phyloP scores from a whole-genome alignment of 306 rosid genomes.

The Glycine soja region DNA sequence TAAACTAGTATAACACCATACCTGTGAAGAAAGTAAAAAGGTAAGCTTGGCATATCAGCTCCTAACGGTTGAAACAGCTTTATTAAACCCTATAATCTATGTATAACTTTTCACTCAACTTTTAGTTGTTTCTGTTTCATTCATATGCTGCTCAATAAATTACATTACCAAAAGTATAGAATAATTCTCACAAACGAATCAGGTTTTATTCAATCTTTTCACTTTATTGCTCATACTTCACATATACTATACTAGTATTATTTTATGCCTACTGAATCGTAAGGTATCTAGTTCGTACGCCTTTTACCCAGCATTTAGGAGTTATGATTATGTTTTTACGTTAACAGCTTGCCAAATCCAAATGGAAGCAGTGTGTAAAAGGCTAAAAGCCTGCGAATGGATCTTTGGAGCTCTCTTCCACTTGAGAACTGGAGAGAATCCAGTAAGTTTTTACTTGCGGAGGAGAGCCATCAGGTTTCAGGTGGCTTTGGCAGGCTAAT shows the following conservation, averaged over 20 bases:
- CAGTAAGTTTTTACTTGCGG: slow-evolving; percentile 20
- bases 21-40: too few relatives aligned
- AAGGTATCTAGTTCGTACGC: not conserved
- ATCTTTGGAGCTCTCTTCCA: slow-evolving; percentile 7
- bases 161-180: not conserved
- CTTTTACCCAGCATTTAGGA: not conserved
- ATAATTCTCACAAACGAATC: too few relatives aligned
- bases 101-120: not conserved
- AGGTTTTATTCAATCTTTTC: not conserved
- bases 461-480: slow-evolving; percentile 28
- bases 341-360: slow-evolving; percentile 3
- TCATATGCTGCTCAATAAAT: not conserved
- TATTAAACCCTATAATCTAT: not conserved
- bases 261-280: not conserved
- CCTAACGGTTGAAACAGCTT: not conserved
- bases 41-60: too few relatives aligned
- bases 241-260: not conserved
- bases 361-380: slow-evolving; percentile 19
- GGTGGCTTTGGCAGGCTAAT: slow-evolving; percentile 11
- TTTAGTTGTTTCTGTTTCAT: slow-evolving; percentile 1
- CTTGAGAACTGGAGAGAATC: slow-evolving; percentile 4
- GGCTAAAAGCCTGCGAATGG: slow-evolving; percentile 9
- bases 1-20: too few relatives aligned
- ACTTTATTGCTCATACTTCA: not conserved
- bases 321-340: not conserved